A percentile compares a stretch with the other conserved stretches of the same genome.
These are phyloP conservation scores for Madurella mycetomatis DNA, from an alignment of 2,329 filamentous ascomycete genomes.

Conservation along the genomic window DNA sequence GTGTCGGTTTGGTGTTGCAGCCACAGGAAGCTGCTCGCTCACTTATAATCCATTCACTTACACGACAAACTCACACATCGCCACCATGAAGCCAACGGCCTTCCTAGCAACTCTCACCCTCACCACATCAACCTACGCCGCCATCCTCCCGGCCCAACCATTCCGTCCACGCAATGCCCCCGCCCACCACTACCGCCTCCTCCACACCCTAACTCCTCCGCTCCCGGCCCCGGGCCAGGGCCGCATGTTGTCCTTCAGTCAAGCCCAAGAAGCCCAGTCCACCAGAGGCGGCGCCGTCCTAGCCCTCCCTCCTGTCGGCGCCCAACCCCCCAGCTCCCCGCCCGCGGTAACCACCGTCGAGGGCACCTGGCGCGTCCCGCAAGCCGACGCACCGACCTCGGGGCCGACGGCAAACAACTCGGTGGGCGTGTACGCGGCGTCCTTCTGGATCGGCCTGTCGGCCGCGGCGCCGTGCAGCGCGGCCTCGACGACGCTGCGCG, in stretches of 20 bases:
- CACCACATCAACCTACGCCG: neutral
- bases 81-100: slow-evolving; percentile 13
- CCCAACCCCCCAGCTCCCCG: neutral
- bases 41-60: neutral
- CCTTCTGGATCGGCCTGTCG: slow-evolving; percentile 20
- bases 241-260: neutral
- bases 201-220: slow-evolving; percentile 14
- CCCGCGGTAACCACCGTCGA: slow-evolving; percentile 2
- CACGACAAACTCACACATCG: neutral
- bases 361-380: slow-evolving; percentile 15
- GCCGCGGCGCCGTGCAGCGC: too few species aligned
- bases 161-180: neutral
- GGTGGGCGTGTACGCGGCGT: slow-evolving; percentile 17
- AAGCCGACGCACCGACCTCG: slow-evolving; percentile 12
- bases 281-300: slow-evolving; percentile 18
- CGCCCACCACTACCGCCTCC: slow-evolving; percentile 6
- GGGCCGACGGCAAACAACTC: slow-evolving; percentile 22
- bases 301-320: neutral
- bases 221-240: neutral
- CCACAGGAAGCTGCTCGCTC: neutral
- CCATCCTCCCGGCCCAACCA: neutral
- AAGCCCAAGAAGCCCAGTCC: slow-evolving; percentile 7
- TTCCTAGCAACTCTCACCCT: slow-evolving; percentile 5
- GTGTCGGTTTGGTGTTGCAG: too few species aligned
- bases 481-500: slow-evolving; percentile 12